These are phyloP conservation scores for Populus hybrid DNA, from an alignment of 441 rosid genomes.

Conservation along the genomic window DNA sequence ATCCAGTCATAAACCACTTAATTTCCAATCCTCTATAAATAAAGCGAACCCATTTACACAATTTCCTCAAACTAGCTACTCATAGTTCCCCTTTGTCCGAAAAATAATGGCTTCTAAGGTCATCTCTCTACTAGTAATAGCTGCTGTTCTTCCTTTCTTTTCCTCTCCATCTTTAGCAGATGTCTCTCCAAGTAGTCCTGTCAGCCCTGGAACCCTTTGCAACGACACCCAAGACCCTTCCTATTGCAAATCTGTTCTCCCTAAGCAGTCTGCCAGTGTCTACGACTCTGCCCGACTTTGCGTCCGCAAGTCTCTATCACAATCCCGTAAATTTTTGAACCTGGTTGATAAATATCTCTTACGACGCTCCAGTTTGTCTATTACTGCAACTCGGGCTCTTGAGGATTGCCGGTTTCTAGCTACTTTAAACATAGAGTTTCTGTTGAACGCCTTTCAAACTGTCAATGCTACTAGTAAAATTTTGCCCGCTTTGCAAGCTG, in stretches of 20 bases:
- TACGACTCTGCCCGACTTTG: constrained; percentile 52
- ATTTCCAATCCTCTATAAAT: constrained; percentile 14
- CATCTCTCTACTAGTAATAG: not conserved
- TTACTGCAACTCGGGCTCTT: constrained; percentile 51
- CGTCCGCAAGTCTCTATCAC: constrained; percentile 55
- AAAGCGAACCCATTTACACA: not conserved
- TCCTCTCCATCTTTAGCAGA: constrained; percentile 25
- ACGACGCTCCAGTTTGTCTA: constrained; percentile 31
- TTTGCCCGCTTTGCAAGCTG: constrained; percentile 42
- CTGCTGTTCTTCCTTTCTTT: constrained; percentile 22
- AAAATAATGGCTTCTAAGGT: constrained; percentile 27
- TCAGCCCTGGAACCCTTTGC: constrained; percentile 42
- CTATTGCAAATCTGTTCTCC: constrained; percentile 62
- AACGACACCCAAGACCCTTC: constrained; percentile 60
- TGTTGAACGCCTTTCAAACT: constrained; percentile 41
- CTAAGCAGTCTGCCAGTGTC: constrained; percentile 38
- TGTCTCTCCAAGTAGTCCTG: constrained; percentile 21
- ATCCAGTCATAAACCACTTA: not conserved
- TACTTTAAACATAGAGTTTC: constrained; percentile 50
- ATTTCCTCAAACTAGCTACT: not conserved
- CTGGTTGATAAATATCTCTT: constrained; percentile 47
- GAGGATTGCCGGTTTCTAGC: constrained; percentile 72
- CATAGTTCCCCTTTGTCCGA: not conserved
- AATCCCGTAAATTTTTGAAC: constrained; percentile 49
- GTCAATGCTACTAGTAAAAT: constrained; percentile 34